Percentiles rank a stretch among this genome's conserved stretches.
Conservation (phyloP, 1,284 basidiomycete species). For the Heterobasidion parviporum region DNA sequence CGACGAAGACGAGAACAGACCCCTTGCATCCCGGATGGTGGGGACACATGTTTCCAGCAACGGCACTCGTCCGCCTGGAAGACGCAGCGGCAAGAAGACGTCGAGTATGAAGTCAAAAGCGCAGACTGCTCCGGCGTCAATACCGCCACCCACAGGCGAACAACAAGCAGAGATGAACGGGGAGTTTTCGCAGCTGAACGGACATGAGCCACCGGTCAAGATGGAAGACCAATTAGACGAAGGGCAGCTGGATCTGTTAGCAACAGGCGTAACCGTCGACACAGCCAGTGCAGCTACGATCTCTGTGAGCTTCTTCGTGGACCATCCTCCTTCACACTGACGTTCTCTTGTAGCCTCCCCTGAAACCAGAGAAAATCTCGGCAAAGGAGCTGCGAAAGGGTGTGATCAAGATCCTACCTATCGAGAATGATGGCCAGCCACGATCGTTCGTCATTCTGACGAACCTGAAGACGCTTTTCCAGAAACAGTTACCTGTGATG, state of each 20-base stretch:
- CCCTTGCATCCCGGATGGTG: slow-evolving; percentile 45
- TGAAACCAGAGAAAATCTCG: slow-evolving; percentile 69
- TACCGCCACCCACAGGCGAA: slow-evolving; percentile 27
- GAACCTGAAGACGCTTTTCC: slow-evolving; percentile 94
- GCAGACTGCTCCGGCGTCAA: slow-evolving; percentile 37
- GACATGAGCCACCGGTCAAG: too few relatives aligned
- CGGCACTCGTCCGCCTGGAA: slow-evolving; percentile 14
- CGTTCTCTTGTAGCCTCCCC: slow-evolving; percentile 26
- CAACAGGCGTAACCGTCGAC: too few relatives aligned
- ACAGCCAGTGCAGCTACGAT: too few relatives aligned
- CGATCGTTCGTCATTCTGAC: slow-evolving; percentile 82
- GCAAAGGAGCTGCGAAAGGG: slow-evolving; percentile 77
- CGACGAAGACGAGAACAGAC: slow-evolving; percentile 38
- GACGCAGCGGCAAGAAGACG: slow-evolving; percentile 48
- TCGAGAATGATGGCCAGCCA: slow-evolving; percentile 80
- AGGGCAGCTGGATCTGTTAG: too few relatives aligned
- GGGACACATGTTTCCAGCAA: slow-evolving; percentile 3
- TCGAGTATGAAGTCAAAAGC: slow-evolving; percentile 52
- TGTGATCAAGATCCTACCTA: slow-evolving; percentile 81
- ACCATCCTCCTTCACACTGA: slow-evolving; percentile 1
- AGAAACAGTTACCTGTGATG: slow-evolving; percentile 98
- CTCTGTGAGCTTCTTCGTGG: slow-evolving; percentile 29
- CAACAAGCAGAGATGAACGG: slow-evolving; percentile 41
- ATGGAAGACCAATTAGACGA: too few relatives aligned
- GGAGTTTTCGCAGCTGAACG: slow-evolving; percentile 21